Percentiles rank a stretch among this genome's conserved stretches.
Evolutionary conservation across 2,329 filamentous ascomycete species (phyloP).

Genomic region (Cladosporium sp.): DNA sequence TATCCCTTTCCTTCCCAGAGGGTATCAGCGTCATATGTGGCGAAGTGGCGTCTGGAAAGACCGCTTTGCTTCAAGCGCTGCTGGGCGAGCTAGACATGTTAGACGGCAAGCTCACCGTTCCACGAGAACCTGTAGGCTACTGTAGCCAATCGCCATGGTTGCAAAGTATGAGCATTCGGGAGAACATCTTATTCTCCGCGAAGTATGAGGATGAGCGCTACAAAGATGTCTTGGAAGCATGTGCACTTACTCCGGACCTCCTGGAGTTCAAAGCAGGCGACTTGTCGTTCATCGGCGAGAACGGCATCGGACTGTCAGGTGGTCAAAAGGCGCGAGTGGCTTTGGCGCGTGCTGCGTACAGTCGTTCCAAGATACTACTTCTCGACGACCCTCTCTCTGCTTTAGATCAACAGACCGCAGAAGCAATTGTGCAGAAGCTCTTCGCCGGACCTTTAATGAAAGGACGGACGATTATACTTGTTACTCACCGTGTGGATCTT

Average conservation of each 20-base stretch:
- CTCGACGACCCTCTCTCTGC: constrained; percentile 47
- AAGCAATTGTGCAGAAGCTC: constrained; percentile 55
- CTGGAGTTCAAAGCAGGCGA: constrained; percentile 61
- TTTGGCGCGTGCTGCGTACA: constrained; percentile 45
- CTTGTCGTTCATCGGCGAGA: constrained; percentile 47
- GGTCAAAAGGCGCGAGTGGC: constrained; percentile 46
- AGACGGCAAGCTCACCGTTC: constrained; percentile 47
- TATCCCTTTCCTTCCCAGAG: constrained; percentile 51
- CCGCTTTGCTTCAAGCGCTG: constrained; percentile 55
- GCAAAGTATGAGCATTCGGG: constrained; percentile 65
- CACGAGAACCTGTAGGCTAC: constrained; percentile 57
- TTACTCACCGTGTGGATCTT: constrained; percentile 65
- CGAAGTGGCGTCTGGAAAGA: constrained; percentile 63
- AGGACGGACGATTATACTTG: constrained; percentile 53
- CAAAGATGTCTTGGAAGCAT: constrained; percentile 64
- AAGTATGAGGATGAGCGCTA: constrained; percentile 66
- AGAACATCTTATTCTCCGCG: constrained; percentile 63
- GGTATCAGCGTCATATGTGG: constrained; percentile 60
- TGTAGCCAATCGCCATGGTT: constrained; percentile 65
- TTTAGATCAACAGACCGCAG: constrained; percentile 58
- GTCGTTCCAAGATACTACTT: constrained; percentile 42
- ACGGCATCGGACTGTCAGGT: constrained; percentile 45
- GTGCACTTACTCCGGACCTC: constrained; percentile 59
- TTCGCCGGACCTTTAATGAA: constrained; percentile 53
- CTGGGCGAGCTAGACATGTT: constrained; percentile 56